Evolutionary conservation across 2,329 filamentous ascomycete species (phyloP).

Genomic region (Elsinoe australis): DNA sequence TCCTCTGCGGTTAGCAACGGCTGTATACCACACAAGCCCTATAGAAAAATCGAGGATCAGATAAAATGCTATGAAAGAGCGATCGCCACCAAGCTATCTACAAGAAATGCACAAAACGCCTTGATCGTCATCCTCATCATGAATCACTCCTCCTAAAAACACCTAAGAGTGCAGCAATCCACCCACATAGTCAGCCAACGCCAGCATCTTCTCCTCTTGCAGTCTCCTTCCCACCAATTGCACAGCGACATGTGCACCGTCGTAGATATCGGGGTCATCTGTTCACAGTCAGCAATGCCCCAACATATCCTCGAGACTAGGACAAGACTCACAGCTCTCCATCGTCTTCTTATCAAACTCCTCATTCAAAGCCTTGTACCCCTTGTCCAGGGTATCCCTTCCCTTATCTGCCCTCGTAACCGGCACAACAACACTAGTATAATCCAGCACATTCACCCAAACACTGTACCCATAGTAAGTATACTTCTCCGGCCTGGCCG

Average conservation of each 20-base stretch:
- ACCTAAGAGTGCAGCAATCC: constrained; percentile 12
- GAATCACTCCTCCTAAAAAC: too few relatives aligned
- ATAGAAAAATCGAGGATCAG: too few relatives aligned
- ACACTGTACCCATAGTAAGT: constrained; percentile 40
- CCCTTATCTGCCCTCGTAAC: constrained; percentile 48
- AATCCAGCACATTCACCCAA: constrained; percentile 50
- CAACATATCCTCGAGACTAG: too few relatives aligned
- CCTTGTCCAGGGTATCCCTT: constrained; percentile 38
- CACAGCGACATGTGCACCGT: constrained; percentile 30
- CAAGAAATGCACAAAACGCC: too few relatives aligned
- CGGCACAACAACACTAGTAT: constrained; percentile 48
- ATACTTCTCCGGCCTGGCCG: constrained; percentile 42
- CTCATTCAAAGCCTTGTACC: constrained; percentile 30
- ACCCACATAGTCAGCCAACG: constrained; percentile 27
- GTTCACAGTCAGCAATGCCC: neutral
- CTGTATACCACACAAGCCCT: too few relatives aligned
- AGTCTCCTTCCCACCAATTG: constrained; percentile 30
- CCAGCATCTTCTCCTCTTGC: constrained; percentile 33
- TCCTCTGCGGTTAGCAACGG: too few relatives aligned
- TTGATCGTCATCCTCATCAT: too few relatives aligned
- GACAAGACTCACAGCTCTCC: constrained; percentile 36
- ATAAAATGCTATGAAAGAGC: too few relatives aligned
- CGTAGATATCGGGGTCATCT: constrained; percentile 32
- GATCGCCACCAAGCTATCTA: too few relatives aligned
- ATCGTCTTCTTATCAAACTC: constrained; percentile 33